Base-by-base conservation (phyloP, 2,329 filamentous ascomycete genomes). In the Fusarium mundagurra region DNA sequence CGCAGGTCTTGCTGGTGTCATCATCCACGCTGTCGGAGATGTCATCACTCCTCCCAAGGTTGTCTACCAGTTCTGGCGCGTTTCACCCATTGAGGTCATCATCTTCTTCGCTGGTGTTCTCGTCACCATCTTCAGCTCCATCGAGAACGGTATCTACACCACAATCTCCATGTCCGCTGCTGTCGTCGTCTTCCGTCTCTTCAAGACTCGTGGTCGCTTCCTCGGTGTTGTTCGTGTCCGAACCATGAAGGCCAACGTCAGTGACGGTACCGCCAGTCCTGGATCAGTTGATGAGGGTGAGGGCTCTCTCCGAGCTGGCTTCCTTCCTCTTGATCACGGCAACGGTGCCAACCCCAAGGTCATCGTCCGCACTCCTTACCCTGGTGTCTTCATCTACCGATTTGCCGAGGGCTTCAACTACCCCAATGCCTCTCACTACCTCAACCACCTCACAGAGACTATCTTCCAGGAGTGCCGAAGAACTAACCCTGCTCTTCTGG, bases 11-110 rank as follows among this genome's bases (percentile, higher is more conserved):
- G 89, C 94, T 2, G 94, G 90, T 54, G 93, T 97, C 79, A 98
- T 98, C 76, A 97, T 97, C 74, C 95, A 98, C 82, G 95, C 95
- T 9, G 94, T 97, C 8, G 92, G 92, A 70, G 94, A 97, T 80
- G 86, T 97, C 64, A 93, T 97, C 77, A 96, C 94, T 0, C 91
- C 94, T 5, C 94, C 94, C 8, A 93, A 94, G 79, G 92, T 92
- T 0, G 89, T 97, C 17, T 96, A 96, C 83, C 92, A 95, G 79
- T 97, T 97, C 85, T 98, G 94, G 94, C 88, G 91, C 41, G 92
- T 96, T 3, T 94, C 93, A 1, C 94, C 94, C 0, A 79, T 96
- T 4, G 94, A 98, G 80, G 92, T 95, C 0, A 73, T 94, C 58
- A 94, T 97, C 79, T 98, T 97, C 87, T 92, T 97, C 72, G 90